Evolutionary conservation across 805 yeast genomes (phyloP).

Genomic region (Starmerella gropengiesseri): DNA sequence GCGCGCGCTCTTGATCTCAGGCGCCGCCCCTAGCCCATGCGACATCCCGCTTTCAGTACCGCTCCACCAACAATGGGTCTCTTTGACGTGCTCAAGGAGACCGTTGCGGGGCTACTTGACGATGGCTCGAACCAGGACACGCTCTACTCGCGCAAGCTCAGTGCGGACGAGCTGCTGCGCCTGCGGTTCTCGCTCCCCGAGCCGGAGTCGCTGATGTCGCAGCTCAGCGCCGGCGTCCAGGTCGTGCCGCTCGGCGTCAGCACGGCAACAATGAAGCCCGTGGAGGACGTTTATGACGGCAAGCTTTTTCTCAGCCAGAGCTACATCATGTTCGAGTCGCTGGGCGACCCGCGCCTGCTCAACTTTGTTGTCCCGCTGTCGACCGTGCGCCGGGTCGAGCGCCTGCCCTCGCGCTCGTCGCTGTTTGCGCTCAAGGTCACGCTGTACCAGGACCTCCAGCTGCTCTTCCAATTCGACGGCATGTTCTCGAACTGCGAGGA

Average conservation of each 20-base stretch:
- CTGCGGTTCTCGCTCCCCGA: constrained; percentile 60
- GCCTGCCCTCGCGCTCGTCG: constrained; percentile 65
- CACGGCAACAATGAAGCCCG: constrained; percentile 11
- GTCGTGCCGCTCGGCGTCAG: constrained; percentile 19
- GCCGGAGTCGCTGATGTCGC: constrained; percentile 57
- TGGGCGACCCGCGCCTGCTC: constrained; percentile 57
- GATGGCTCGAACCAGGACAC: constrained; percentile 19
- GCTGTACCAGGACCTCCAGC: constrained; percentile 51
- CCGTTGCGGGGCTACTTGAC: constrained; percentile 21
- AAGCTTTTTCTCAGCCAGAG: constrained; percentile 61
- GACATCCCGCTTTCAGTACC: not conserved
- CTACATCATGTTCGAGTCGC: constrained; percentile 63
- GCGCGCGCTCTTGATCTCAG: not conserved
- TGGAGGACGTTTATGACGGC: constrained; percentile 42
- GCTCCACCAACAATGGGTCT: constrained; percentile 29
- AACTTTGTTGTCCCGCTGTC: constrained; percentile 62
- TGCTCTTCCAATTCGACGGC: constrained; percentile 68
- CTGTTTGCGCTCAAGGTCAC: constrained; percentile 67
- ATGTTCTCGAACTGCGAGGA: constrained; percentile 66
- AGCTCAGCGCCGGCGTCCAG: constrained; percentile 32
- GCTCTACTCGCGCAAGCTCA: constrained; percentile 31
- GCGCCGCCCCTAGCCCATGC: constrained; percentile 5
- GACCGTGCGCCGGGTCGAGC: constrained; percentile 72
- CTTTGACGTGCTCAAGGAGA: constrained; percentile 20
- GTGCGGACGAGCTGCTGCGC: constrained; percentile 63